Conservation (phyloP, 306 rosid genomes). For the Alnus rubra region DNA sequence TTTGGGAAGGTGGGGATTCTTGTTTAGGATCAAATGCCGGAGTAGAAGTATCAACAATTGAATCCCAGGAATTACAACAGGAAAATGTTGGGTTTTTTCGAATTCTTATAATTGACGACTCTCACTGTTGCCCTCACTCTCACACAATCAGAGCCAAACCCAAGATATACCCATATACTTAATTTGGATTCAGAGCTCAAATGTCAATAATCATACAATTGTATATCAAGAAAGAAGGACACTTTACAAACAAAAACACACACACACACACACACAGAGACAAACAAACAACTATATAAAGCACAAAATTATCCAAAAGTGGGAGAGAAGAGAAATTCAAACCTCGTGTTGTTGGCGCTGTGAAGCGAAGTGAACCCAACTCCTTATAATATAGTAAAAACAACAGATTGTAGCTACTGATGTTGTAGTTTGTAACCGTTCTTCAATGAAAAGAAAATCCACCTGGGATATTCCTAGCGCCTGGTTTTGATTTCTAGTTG, state of each 20-base stretch:
- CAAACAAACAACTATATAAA: background rate
- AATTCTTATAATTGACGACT: background rate
- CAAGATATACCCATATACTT: background rate
- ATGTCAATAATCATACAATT: background rate
- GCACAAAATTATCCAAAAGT: background rate
- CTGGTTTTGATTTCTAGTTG: background rate
- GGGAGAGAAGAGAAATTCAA: slow-evolving; percentile 10
- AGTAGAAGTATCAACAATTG: background rate
- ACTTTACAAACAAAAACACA: background rate
- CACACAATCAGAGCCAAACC: background rate
- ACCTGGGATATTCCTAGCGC: too few species aligned
- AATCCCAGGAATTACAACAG: background rate
- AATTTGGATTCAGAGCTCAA: background rate
- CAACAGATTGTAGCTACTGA: background rate
- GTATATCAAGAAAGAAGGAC: background rate
- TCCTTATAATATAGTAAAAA: background rate
- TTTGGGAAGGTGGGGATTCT: background rate
- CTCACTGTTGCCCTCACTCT: background rate
- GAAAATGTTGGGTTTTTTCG: background rate
- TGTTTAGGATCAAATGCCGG: background rate
- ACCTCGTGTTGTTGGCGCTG: slow-evolving; percentile 10
- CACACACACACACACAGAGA: background rate
- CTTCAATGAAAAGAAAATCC: background rate
- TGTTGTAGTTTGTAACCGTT: background rate
- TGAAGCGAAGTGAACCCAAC: background rate